Evolutionary conservation across 768 basidiomycete genomes (phyloP).

Genomic region (Lentinula sp.): DNA sequence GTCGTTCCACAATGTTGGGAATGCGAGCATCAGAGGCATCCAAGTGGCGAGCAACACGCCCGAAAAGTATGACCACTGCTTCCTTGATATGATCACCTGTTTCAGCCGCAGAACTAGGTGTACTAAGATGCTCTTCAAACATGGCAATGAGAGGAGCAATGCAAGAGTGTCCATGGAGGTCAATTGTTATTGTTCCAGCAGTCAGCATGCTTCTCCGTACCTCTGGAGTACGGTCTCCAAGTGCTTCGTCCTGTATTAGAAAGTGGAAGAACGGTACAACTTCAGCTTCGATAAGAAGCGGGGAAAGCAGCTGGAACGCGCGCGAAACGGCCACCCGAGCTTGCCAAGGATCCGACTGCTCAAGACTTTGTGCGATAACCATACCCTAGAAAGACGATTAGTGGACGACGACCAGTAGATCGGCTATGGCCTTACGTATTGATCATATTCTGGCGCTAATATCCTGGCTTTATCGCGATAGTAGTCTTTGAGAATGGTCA

Average conservation of each 20-base stretch:
- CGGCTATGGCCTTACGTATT: slow-evolving; percentile 56
- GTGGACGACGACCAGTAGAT: not conserved
- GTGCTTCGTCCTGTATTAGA: slow-evolving; percentile 77
- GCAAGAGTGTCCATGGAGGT: slow-evolving; percentile 68
- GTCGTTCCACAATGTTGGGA: slow-evolving; percentile 73
- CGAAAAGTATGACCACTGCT: slow-evolving; percentile 91
- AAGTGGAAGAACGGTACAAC: slow-evolving; percentile 78
- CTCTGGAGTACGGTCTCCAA: slow-evolving; percentile 78
- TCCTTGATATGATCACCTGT: slow-evolving; percentile 87
- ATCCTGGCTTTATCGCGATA: slow-evolving; percentile 90
- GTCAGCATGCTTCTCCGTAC: slow-evolving; percentile 87
- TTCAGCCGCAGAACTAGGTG: slow-evolving; percentile 53
- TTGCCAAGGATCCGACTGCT: slow-evolving; percentile 85
- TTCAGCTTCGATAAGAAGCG: slow-evolving; percentile 53
- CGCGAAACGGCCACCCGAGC: slow-evolving; percentile 69
- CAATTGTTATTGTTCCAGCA: slow-evolving; percentile 78
- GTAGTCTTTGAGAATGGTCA: slow-evolving; percentile 54
- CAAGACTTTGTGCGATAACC: slow-evolving; percentile 83
- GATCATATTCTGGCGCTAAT: slow-evolving; percentile 86
- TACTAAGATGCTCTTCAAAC: slow-evolving; percentile 74
- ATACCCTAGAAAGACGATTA: slow-evolving; percentile 60
- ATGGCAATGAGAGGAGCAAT: slow-evolving; percentile 71
- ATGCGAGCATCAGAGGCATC: slow-evolving; percentile 72
- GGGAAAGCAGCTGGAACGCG: slow-evolving; percentile 63
- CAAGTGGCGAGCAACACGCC: slow-evolving; percentile 86